Percentiles rank a stretch among this genome's conserved stretches.
Conservation (phyloP, 1,284 basidiomycete species). For the Trametes versicolor region DNA sequence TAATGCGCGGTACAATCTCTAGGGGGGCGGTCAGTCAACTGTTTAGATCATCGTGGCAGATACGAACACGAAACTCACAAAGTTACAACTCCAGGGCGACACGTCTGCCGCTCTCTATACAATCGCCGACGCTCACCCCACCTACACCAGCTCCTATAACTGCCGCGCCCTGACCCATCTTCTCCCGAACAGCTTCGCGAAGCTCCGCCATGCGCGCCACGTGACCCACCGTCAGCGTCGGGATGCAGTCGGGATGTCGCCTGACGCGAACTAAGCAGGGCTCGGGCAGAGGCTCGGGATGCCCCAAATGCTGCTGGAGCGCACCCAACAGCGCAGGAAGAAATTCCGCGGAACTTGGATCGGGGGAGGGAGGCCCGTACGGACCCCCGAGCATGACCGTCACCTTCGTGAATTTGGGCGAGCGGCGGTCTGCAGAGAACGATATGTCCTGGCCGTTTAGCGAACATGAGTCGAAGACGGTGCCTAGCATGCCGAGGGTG, state of each 20-base stretch:
- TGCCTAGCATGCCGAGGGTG: slow-evolving; percentile 74
- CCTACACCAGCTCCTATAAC: slow-evolving; percentile 89
- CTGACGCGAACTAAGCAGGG: slow-evolving; percentile 68
- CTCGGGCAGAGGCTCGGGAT: slow-evolving; percentile 54
- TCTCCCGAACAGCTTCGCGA: slow-evolving; percentile 51
- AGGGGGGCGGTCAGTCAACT: too few relatives aligned
- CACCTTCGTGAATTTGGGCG: slow-evolving; percentile 66
- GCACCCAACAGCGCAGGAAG: slow-evolving; percentile 55
- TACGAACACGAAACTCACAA: not conserved
- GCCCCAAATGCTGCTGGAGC: slow-evolving; percentile 61
- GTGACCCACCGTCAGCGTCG: slow-evolving; percentile 84
- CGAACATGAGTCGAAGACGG: slow-evolving; percentile 86
- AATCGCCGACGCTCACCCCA: slow-evolving; percentile 93
- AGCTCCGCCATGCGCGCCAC: slow-evolving; percentile 74
- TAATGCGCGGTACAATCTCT: not conserved
- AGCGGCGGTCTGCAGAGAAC: slow-evolving; percentile 35
- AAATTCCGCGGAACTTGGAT: slow-evolving; percentile 41
- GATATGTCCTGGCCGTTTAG: slow-evolving; percentile 73
- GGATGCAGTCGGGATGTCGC: slow-evolving; percentile 82
- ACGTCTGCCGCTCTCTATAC: slow-evolving; percentile 76
- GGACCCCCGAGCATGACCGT: slow-evolving; percentile 95
- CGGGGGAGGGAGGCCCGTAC: slow-evolving; percentile 55
- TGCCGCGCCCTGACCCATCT: slow-evolving; percentile 70
- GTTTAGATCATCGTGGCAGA: not conserved
- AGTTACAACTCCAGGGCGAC: slow-evolving; percentile 51